Conservation (phyloP, 2,329 filamentous ascomycete species). For the Microsporum ferrugineum region DNA sequence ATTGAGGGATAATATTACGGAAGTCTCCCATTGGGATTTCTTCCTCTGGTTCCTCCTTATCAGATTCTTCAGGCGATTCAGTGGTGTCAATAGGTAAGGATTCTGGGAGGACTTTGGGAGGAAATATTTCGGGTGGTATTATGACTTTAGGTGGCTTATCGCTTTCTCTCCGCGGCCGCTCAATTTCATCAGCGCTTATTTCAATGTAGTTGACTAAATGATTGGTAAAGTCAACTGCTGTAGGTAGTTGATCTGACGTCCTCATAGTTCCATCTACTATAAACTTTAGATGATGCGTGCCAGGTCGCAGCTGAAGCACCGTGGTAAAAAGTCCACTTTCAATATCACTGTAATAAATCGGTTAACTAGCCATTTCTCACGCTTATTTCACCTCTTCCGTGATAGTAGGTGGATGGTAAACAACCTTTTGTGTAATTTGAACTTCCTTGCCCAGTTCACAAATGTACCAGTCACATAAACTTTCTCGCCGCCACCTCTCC, state of each 20-base stretch:
- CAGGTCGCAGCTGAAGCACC: slow-evolving; percentile 71
- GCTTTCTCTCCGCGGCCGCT: slow-evolving; percentile 26
- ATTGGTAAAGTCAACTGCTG: slow-evolving; percentile 94
- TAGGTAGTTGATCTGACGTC: slow-evolving; percentile 75
- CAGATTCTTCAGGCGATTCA: slow-evolving; percentile 33
- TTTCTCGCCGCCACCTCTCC: slow-evolving; percentile 71
- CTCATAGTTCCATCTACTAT: slow-evolving; percentile 89
- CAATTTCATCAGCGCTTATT: slow-evolving; percentile 58
- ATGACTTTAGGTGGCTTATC: slow-evolving; percentile 26
- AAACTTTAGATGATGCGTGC: slow-evolving; percentile 94
- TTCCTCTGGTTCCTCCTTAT: slow-evolving; percentile 43
- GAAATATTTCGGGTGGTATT: slow-evolving; percentile 31
- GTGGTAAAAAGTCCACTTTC: slow-evolving; percentile 56
- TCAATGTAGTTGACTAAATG: slow-evolving; percentile 98
- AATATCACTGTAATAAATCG: slow-evolving; percentile 20
- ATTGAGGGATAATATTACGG: slow-evolving; percentile 64
- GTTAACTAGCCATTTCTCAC: not conserved
- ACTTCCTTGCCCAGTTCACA: slow-evolving; percentile 94
- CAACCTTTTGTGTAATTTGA: slow-evolving; percentile 64
- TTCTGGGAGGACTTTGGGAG: slow-evolving; percentile 35
- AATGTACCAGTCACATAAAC: slow-evolving; percentile 96
- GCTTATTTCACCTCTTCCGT: not conserved
- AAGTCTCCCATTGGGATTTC: slow-evolving; percentile 50
- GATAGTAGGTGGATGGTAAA: not conserved
- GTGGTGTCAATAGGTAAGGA: slow-evolving; percentile 18